phyloP scores from a whole-genome alignment of 768 basidiomycete genomes.

The Suillus sp. region DNA sequence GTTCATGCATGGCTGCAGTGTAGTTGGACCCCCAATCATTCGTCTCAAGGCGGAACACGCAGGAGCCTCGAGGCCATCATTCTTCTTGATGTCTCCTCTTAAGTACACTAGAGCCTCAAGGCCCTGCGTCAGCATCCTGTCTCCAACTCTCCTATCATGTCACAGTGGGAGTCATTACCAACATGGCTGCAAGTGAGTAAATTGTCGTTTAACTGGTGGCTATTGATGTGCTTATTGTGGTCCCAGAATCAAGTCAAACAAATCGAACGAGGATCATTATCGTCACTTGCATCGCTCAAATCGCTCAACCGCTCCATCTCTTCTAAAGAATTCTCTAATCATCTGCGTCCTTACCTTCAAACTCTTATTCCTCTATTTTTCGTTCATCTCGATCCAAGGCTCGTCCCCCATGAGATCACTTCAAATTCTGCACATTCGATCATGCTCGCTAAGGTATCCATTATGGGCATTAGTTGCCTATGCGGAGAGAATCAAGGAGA shows the following conservation, averaged over 20 bases:
- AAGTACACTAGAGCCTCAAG: conserved; percentile 1
- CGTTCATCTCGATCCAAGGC: conserved; percentile 4
- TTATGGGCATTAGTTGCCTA: conserved; percentile 1
- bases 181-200: conserved; percentile 2
- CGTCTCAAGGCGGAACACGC: not conserved
- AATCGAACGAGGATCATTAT: conserved; percentile 3
- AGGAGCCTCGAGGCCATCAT: conserved; percentile 1
- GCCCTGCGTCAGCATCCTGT: not conserved
- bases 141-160: conserved; percentile 1
- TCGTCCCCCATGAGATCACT: conserved; percentile 1
- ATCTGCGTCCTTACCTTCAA: conserved; percentile 2
- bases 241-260: conserved; percentile 1
- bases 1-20: conserved; percentile 5
- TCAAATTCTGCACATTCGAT: conserved; percentile 4
- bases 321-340: conserved; percentile 1
- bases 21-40: not conserved
- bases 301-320: conserved; percentile 1
- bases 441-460: conserved; percentile 5
- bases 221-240: not conserved
- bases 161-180: conserved; percentile 5
- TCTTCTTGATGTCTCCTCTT: not conserved
- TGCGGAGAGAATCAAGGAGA: conserved; percentile 4
- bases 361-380: conserved; percentile 4
- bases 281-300: conserved; percentile 2
- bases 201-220: not conserved